Base-by-base conservation (phyloP, 805 yeast species). In the Candida glaebosa region DNA sequence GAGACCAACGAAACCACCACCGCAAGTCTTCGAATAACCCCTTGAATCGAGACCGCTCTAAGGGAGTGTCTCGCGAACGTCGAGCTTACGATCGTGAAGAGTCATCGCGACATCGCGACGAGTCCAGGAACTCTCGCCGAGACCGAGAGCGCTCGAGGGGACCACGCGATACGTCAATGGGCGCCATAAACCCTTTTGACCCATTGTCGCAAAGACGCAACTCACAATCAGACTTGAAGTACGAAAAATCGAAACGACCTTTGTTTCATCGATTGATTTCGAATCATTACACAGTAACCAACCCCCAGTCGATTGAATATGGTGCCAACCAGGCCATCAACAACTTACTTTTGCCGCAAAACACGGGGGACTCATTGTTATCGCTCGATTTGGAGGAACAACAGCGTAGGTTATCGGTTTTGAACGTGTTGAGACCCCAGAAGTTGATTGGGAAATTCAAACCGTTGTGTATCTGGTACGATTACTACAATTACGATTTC, bases 391-490 rank as follows among this genome's bases (percentile, higher is more conserved):
- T 26, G 34, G 35, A 38, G 7, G 34, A 37, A 18, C 39, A 37
- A 28, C 53, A 49, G 22, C 45, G 56, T 8, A 51, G 69, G 15
- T 42, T 57, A 37, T 54, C 52, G 32, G 38, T 46, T 5, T 44
- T 46, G 14, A 40, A 38, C 34, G 31, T 40, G 4, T 34, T 47
- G 12, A 24, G 74, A 30, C 71, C 74, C 0, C 54, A 49, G 16
- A 53, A 57, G 36, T 54, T 68, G 32, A 66, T 68, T 36, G 74
- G 74, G 3, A 53, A 54, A 25, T 58, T 49, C 42, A 42, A 50
- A 14, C 52, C 42, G 10, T 41, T 65, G 30, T 63, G 67, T 33
- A 50, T 57, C 19, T 68, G 73, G 74, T 33, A 37, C 31, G 61
- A 56, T 30, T 44, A 41, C 33, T 50, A 50, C 34, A 41, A 39